Percentiles rank a stretch among this genome's conserved stretches.
Conservation (phyloP, 352 stramenopile species). For the Lagenidium sp. region DNA sequence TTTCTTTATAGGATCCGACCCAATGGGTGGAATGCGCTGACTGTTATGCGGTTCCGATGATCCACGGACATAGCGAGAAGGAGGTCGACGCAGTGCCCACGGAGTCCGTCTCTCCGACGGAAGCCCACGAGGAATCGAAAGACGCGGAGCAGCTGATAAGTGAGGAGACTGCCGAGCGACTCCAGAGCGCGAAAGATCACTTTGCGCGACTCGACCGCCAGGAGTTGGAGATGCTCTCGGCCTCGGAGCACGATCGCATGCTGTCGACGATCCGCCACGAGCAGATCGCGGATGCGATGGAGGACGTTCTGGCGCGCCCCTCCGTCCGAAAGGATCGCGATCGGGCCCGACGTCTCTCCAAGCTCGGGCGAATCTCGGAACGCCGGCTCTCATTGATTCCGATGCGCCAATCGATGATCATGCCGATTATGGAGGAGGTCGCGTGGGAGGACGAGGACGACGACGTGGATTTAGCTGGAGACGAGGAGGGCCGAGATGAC, state of each 20-base stretch:
- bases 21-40: too few relatives aligned
- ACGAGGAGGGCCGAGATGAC: neutral
- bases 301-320: slow-evolving; percentile 50
- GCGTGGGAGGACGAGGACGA: slow-evolving; percentile 42
- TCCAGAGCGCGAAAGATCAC: slow-evolving; percentile 39
- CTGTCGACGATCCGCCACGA: slow-evolving; percentile 54
- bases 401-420: slow-evolving; percentile 23
- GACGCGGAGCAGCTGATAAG: neutral
- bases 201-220: slow-evolving; percentile 42
- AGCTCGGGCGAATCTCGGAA: slow-evolving; percentile 42
- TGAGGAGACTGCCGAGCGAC: slow-evolving; percentile 4
- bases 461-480: slow-evolving; percentile 12
- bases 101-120: neutral
- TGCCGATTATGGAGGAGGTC: slow-evolving; percentile 29
- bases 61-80: too few relatives aligned
- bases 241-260: slow-evolving; percentile 43
- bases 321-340: slow-evolving; percentile 53
- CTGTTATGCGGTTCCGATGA: too few relatives aligned
- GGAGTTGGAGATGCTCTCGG: slow-evolving; percentile 53
- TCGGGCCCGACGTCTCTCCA: slow-evolving; percentile 46
- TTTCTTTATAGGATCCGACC: neutral
- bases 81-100: too few relatives aligned
- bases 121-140: neutral
- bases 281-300: slow-evolving; percentile 69
- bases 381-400: slow-evolving; percentile 38